Evolutionary conservation across 192 early-diverging fungal genomes (phyloP), one percentile per base, ranked within the genome.

Genomic region (Backusella circina): DNA sequence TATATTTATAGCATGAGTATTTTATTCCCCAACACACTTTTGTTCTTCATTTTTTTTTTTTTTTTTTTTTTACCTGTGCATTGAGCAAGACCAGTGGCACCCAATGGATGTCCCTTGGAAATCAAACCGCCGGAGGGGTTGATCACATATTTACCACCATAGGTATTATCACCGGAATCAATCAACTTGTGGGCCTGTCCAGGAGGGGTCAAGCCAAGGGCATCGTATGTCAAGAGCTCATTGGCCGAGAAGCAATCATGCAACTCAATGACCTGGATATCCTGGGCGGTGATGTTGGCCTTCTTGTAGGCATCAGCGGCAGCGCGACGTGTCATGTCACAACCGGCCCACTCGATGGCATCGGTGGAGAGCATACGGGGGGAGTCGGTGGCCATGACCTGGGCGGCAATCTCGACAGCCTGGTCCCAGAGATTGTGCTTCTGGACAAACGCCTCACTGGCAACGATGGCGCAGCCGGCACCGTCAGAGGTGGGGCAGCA

Each of bases 191-290:
- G 86, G 16, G 92, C 92, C 81, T 93, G 80, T 37, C 92, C 92
- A 36, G 86, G 85, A 47, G 84, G 74, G 71, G 87, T 87, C 66
- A 93, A 83, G 37, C 88, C 90, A 30, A 93, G 84, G 51, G 91
- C 89, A 75, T 92, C 92, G 79, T 92, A 92, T 30, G 91, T 91
- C 54, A 93, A 88, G 33, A 92, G 37, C 12, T 93, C 92, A 74
- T 91, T 93, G 71, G 89, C 90, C 18, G 87, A 88, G 83, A 93
- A 93, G 77, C 92, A 93, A 75, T 93, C 92, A 78, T 93, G 92
- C 39, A 93, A 82, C 72, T 92, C 91, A 41, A 93, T 82, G 18
- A 92, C 92, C 73, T 88, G 83, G 9, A 93, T 85, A 74, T 92
- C 89, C 2, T 81, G 79, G 39, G 86, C 54, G 51, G 84, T 84